Evolutionary conservation across 2,329 filamentous ascomycete genomes (phyloP), one percentile per base, ranked within the genome.

Genomic region (Hypoxylon sp.): DNA sequence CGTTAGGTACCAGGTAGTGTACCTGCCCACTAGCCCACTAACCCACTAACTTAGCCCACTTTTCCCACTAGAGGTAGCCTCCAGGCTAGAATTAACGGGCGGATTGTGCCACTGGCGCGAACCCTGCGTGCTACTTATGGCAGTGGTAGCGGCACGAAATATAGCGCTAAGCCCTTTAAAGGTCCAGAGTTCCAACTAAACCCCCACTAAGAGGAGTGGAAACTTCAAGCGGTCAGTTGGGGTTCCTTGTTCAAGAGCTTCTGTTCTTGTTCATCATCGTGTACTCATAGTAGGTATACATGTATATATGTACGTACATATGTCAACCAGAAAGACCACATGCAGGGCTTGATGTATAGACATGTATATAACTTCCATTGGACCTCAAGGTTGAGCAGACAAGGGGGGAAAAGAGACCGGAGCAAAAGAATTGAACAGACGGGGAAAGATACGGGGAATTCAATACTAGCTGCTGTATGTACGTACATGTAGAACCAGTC

Each of bases 161-260:
- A 51, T n/a, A 28, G 46, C 67, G 60, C 69, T 71, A 71, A 66
- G 48, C 67, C 60, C 41, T 58, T 65, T 66, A 41, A 25, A 58
- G 62, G 63, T 56, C 63, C 28, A 62, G 17, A 64, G 36, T 30
- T 61, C 61, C 34, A 57, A 52, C 23, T 56, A 43, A 23, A 23
- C 32, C 69, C 68, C 66, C 72, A 73, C 71, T 67, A 60, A 41
- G 63, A 59, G 41, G n/a, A 65, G 67, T 67, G 66, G 63, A 66
- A 74, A 71, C 53, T 62, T 68, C 67, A 75, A 62, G 75, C 75
- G 74, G 74, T 76, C 75, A 76, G 73, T 75, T 71, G 60, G 55
- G 70, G 69, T 64, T 67, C 63, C 69, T 66, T 63, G 69, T 68
- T 59, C 17, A 21, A 21, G 9, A 11, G 17, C 21, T 43, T 6